These are phyloP conservation scores for Coemansia sp. DNA, from an alignment of 192 early-diverging fungal genomes.

Conservation along the genomic window DNA sequence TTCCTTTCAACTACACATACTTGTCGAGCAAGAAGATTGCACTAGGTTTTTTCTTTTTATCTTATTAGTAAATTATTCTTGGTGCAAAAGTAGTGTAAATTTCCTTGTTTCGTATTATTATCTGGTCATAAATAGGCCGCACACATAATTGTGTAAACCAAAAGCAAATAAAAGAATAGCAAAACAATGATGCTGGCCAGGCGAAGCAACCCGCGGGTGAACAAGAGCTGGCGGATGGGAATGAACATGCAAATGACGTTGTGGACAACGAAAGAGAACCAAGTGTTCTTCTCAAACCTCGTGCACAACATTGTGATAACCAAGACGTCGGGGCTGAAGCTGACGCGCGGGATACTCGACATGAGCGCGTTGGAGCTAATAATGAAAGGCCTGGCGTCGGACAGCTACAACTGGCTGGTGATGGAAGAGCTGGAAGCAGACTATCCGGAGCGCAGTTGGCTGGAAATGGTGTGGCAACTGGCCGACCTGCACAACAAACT, in stretches of 20 bases:
- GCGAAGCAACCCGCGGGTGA: constrained; percentile 15
- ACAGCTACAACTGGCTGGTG: constrained; percentile 20
- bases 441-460: constrained; percentile 39
- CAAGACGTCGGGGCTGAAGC: constrained; percentile 13
- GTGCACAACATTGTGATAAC: constrained; percentile 28
- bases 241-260: constrained; percentile 28
- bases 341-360: constrained; percentile 32
- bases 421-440: constrained; percentile 33
- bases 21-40: neutral
- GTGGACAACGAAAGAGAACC: constrained; percentile 35
- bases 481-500: constrained; percentile 38
- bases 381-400: constrained; percentile 25
- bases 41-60: neutral
- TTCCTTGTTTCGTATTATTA: neutral
- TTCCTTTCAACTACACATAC: neutral
- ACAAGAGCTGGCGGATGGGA: constrained; percentile 35
- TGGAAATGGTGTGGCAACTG: constrained; percentile 40
- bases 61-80: neutral
- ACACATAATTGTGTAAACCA: neutral
- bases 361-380: constrained; percentile 31
- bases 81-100: neutral
- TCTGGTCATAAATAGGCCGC: too few species aligned
- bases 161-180: neutral
- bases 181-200: constrained; percentile 12
- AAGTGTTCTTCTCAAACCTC: constrained; percentile 21